phyloP scores from a whole-genome alignment of 208 protist genomes.

The Acanthamoeba lenticulata region DNA sequence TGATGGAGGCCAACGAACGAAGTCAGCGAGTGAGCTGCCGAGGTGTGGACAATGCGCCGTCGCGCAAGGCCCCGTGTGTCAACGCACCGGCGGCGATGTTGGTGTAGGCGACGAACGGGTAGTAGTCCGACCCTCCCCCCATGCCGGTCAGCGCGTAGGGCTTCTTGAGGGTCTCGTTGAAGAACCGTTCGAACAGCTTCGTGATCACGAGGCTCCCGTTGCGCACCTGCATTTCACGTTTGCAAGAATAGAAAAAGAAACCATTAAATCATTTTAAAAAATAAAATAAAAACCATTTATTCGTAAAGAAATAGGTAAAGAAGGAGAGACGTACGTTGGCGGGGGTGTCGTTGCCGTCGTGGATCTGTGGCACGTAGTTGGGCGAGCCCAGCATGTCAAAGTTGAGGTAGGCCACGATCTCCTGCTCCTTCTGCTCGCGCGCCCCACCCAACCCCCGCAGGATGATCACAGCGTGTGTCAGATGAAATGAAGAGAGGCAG shows the following conservation, averaged over 20 bases:
- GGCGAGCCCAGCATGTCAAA: slow-evolving; percentile 66
- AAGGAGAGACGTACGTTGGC: slow-evolving; percentile 9
- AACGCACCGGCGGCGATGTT: neutral
- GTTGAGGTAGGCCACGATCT: slow-evolving; percentile 47
- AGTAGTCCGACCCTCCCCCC: slow-evolving; percentile 23
- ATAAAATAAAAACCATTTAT: neutral
- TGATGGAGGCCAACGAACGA: neutral
- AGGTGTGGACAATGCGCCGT: neutral
- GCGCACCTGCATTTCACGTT: neutral
- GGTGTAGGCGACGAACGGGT: slow-evolving; percentile 25
- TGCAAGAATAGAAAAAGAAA: neutral
- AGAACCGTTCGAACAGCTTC: neutral
- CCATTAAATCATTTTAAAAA: neutral
- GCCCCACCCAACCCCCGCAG: neutral
- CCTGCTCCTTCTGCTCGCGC: neutral
- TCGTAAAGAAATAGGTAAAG: neutral
- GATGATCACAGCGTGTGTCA: neutral
- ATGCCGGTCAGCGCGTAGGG: slow-evolving; percentile 33
- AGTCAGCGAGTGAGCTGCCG: neutral
- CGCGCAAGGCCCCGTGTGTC: neutral
- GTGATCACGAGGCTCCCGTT: neutral
- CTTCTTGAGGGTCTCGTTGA: neutral
- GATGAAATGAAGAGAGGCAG: neutral
- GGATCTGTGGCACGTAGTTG: slow-evolving; percentile 25
- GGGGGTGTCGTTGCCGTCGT: neutral